These are phyloP conservation scores for Forsythia suspensa DNA, from an alignment of 257 asterid genomes.

Conservation along the genomic window DNA sequence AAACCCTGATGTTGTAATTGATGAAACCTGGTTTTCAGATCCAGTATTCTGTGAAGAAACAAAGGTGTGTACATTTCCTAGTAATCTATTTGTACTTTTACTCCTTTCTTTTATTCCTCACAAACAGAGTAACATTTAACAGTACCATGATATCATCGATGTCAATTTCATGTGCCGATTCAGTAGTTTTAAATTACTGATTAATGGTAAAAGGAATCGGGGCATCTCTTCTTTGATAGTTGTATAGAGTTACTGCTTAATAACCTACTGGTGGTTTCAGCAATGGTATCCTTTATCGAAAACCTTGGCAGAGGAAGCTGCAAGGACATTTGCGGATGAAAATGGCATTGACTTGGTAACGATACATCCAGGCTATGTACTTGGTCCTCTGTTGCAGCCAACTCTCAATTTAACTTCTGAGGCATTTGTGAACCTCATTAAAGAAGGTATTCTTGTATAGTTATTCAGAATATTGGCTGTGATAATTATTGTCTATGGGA, in stretches of 20 bases:
- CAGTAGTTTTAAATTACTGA: not conserved
- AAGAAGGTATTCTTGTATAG: conserved; percentile 26
- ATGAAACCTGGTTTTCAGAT: conserved; percentile 60
- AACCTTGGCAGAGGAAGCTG: conserved; percentile 55
- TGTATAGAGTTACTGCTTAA: not conserved
- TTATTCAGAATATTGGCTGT: not conserved
- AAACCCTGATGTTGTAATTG: conserved; percentile 30
- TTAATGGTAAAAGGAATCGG: not conserved
- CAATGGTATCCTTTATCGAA: conserved; percentile 42
- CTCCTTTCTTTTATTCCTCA: not conserved
- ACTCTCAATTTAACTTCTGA: conserved; percentile 35
- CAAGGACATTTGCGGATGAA: conserved; percentile 38
- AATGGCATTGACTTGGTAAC: conserved; percentile 46
- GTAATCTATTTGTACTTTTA: not conserved
- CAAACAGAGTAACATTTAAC: not conserved
- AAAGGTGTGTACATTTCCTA: conserved; percentile 28
- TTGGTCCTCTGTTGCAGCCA: conserved; percentile 61
- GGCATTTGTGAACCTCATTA: conserved; percentile 23
- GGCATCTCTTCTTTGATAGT: not conserved
- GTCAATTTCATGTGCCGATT: too few relatives aligned
- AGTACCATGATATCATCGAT: not conserved
- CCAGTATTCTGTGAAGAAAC: conserved; percentile 33
- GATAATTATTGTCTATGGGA: not conserved
- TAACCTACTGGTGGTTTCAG: conserved; percentile 19
- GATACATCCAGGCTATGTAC: conserved; percentile 45